phyloP scores from a whole-genome alignment of 2,329 filamentous ascomycete species.

The Xylaria polymorpha region DNA sequence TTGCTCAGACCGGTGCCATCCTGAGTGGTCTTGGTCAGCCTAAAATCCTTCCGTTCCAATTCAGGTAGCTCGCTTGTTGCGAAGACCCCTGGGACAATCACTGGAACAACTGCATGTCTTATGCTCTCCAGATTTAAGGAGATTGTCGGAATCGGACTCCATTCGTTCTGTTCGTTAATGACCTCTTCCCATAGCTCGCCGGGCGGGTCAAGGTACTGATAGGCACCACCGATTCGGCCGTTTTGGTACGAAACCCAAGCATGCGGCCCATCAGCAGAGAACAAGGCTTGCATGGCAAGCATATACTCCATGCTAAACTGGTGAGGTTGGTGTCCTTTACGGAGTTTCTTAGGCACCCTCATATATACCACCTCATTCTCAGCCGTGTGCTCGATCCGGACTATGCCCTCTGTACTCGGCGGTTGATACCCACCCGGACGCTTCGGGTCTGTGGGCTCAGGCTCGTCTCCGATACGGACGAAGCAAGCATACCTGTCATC shows the following conservation, averaged over 20 bases:
- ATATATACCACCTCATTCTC: constrained; percentile 41
- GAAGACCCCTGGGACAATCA: constrained; percentile 26
- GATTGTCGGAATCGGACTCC: constrained; percentile 12
- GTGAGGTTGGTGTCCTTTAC: constrained; percentile 32
- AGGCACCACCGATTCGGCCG: constrained; percentile 9
- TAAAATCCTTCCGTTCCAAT: constrained; percentile 19
- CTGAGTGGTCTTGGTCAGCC: background rate
- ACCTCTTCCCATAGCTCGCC: constrained; percentile 22
- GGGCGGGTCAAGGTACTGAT: constrained; percentile 34
- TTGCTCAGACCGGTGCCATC: constrained; percentile 6
- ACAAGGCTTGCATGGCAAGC: constrained; percentile 37
- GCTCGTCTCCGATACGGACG: constrained; percentile 37
- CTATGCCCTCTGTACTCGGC: constrained; percentile 27
- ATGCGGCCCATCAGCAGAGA: constrained; percentile 13
- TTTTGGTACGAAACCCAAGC: constrained; percentile 19
- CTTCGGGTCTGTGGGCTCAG: constrained; percentile 12
- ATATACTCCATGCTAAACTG: constrained; percentile 41
- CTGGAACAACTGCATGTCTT: background rate
- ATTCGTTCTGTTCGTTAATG: background rate
- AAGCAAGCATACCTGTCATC: constrained; percentile 31
- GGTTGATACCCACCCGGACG: constrained; percentile 35
- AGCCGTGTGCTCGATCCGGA: constrained; percentile 35
- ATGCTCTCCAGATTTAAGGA: constrained; percentile 14
- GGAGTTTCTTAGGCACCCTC: constrained; percentile 36
- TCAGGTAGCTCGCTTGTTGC: background rate